Base-by-base conservation (phyloP, 2,329 filamentous ascomycete genomes). In the Fusarium xyrophilum region DNA sequence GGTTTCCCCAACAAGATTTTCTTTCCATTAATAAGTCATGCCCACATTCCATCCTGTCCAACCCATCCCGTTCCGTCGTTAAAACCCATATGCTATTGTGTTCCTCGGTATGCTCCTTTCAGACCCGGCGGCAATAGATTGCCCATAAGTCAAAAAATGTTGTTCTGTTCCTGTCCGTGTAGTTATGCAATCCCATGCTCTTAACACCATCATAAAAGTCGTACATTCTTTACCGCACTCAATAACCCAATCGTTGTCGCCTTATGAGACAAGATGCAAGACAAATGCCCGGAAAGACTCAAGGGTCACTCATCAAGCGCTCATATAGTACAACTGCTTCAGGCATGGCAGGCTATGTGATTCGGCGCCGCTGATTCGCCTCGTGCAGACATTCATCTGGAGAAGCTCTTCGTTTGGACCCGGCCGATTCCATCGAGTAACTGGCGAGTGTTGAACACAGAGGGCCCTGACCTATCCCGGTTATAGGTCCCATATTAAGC, bases 401-500 rank as follows among this genome's bases (percentile, higher is more conserved):
- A 57, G 66, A 89, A 32, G 83, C 82, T 67, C 84, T 80, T 63
- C 86, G 80, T 75, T 89, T 89, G 5, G 79, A 77, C 8, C 82
- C 79, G 7, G 73, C 73, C n/a, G 78, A 73, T 46, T 85, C 82
- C 47, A 74, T 73, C 48, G 79, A 77, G 53, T 79, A 77, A 50
- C 69, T 68, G 14, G 73, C 74, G 58, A 83, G 81, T 19, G 67
- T 69, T 7, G 77, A 76, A 46, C 79, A 71, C 27, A 72, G 50
- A 44, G 70, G 77, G 63, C 75, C 80, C 79, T 60, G 80, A 73
- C 30, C 78, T 73, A 28, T 78, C 76, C 63, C 80, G 79, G 46
- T 76, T 30, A 67, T 63, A 17, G 69, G 48, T 19, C 71, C 68
- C 30, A 71, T 56, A 39, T 74, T 80, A 6, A 81, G 77, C 11